A percentile compares a stretch with the other conserved stretches of the same genome.
Evolutionary conservation across 2,329 filamentous ascomycete species (phyloP).

Genomic region (Pseudofabraea citricarpa): DNA sequence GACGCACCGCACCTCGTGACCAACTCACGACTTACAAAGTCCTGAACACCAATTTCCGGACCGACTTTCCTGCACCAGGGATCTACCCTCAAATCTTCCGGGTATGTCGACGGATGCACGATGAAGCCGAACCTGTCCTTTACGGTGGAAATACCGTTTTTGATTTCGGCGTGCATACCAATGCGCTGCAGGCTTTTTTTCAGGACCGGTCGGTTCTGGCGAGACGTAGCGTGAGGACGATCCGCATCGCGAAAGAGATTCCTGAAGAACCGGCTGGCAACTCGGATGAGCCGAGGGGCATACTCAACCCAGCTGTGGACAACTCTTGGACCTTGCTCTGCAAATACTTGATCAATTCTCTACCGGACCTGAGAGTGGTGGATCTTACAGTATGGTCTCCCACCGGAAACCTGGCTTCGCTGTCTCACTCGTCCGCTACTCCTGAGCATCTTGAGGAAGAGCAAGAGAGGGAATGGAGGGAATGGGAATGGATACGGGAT

Average conservation of each 20-base stretch:
- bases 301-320: constrained; percentile 2
- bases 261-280: background rate
- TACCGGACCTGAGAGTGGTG: constrained; percentile 10
- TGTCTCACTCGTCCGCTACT: too few species aligned
- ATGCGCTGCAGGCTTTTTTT: constrained; percentile 17
- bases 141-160: constrained; percentile 16
- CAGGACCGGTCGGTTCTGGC: constrained; percentile 14
- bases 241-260: constrained; percentile 19
- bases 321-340: constrained; percentile 16
- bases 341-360: constrained; percentile 6
- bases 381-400: constrained; percentile 21
- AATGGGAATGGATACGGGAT: constrained; percentile 18
- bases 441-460: too few species aligned
- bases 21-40: constrained; percentile 21
- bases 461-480: constrained; percentile 7
- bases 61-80: constrained; percentile 4
- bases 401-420: background rate
- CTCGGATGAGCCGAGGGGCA: background rate
- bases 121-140: constrained; percentile 18
- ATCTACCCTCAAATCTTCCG: constrained; percentile 16
- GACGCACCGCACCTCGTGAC: constrained; percentile 4
- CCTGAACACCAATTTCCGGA: constrained; percentile 16
- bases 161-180: constrained; percentile 20
- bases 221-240: constrained; percentile 10
- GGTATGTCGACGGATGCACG: constrained; percentile 12